These are phyloP conservation scores for Myotisia sp. DNA, from an alignment of 2,329 filamentous ascomycete genomes.

Conservation along the genomic window DNA sequence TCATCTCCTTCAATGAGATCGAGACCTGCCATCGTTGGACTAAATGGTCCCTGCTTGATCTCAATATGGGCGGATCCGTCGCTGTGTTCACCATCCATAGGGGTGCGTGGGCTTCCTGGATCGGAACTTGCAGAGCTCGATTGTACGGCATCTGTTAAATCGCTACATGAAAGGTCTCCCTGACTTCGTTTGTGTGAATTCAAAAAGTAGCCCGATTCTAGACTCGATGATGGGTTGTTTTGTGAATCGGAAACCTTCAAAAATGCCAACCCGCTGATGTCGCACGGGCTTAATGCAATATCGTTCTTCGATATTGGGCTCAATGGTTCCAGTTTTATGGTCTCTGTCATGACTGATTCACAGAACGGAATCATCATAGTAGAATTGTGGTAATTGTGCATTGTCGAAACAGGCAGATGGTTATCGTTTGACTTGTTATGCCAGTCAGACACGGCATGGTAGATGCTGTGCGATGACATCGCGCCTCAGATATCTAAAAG, in stretches of 20 bases:
- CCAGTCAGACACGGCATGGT: background rate
- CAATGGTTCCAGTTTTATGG: conserved; percentile 1
- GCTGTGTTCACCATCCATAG: conserved; percentile 10
- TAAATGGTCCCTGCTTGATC: conserved; percentile 10
- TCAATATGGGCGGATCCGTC: conserved; percentile 4
- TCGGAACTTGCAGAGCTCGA: conserved; percentile 4
- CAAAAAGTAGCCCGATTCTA: background rate
- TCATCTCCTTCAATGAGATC: conserved; percentile 18
- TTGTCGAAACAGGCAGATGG: background rate
- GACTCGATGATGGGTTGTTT: background rate
- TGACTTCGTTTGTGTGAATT: conserved; percentile 4
- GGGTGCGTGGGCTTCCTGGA: conserved; percentile 2
- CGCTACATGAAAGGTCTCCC: conserved; percentile 1
- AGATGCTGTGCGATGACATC: conserved; percentile 1
- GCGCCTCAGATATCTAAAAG: conserved; percentile 16
- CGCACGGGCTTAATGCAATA: background rate
- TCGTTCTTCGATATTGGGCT: background rate
- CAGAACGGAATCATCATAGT: conserved; percentile 2
- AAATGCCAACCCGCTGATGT: conserved; percentile 4
- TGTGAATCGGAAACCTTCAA: conserved; percentile 1
- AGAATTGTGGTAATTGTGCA: conserved; percentile 2
- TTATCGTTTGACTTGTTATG: background rate
- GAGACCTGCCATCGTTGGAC: conserved; percentile 7
- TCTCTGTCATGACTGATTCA: background rate
- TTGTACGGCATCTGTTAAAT: conserved; percentile 1